A percentile compares a stretch with the other conserved stretches of the same genome.
phyloP scores from a whole-genome alignment of 2,329 filamentous ascomycete species.

The Aspergillus neotritici region DNA sequence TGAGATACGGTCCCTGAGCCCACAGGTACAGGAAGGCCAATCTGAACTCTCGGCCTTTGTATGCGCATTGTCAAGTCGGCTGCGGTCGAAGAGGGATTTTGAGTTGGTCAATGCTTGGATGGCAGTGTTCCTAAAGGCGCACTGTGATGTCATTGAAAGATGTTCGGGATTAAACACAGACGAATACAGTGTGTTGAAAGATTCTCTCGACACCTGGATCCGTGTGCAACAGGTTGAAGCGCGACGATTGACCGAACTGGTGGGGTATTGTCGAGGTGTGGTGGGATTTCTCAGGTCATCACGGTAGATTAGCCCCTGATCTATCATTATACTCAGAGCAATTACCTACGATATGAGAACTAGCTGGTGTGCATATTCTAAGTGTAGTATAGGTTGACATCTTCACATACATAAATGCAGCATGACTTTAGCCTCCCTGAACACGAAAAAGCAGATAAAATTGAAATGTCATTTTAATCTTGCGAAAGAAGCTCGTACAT shows the following conservation, averaged over 20 bases:
- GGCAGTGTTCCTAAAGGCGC: conserved; percentile 81
- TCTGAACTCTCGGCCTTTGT: conserved; percentile 78
- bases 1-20: conserved; percentile 74
- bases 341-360: not conserved
- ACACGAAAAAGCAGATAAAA: too few relatives aligned
- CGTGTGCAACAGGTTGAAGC: conserved; percentile 66
- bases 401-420: not conserved
- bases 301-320: conserved; percentile 26
- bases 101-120: conserved; percentile 97
- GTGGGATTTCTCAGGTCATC: conserved; percentile 69
- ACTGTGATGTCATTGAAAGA: conserved; percentile 55
- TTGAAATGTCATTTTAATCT: not conserved
- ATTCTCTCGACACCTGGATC: conserved; percentile 64
- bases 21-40: conserved; percentile 38
- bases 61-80: conserved; percentile 64
- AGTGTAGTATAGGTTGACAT: not conserved
- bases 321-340: not conserved
- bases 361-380: not conserved
- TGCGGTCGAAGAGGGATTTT: conserved; percentile 71
- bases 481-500: conserved; percentile 8
- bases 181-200: conserved; percentile 44
- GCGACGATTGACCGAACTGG: conserved; percentile 64
- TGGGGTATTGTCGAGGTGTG: conserved; percentile 83
- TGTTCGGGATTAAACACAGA: conserved; percentile 45
- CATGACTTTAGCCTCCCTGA: too few relatives aligned